These are phyloP conservation scores for Albophoma yamanashiensis DNA, from an alignment of 2,329 filamentous ascomycete species.

Conservation along the genomic window DNA sequence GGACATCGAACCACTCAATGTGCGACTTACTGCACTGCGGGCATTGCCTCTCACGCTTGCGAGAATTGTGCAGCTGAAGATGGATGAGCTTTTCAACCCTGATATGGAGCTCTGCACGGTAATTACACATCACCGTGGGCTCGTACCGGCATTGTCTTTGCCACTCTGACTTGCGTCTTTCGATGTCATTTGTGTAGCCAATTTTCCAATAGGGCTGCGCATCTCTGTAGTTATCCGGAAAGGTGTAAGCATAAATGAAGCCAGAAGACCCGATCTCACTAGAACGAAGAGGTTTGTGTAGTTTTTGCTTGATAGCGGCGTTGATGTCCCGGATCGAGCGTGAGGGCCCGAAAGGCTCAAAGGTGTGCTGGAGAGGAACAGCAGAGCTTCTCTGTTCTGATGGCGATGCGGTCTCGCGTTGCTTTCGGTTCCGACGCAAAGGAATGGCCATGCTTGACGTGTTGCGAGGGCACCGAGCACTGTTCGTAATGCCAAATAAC, in stretches of 20 bases:
- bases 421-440: not conserved
- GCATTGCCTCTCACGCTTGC: not conserved
- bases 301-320: not conserved
- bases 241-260: not conserved
- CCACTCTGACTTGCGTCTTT: not conserved
- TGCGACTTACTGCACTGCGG: not conserved
- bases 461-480: not conserved
- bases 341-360: not conserved
- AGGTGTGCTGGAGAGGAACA: not conserved
- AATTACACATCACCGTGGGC: not conserved
- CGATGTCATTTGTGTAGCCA: not conserved
- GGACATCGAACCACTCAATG: not conserved
- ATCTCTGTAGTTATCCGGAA: not conserved
- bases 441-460: not conserved
- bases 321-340: not conserved
- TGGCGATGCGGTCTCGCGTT: not conserved
- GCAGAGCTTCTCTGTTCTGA: not conserved
- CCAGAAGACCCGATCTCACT: not conserved
- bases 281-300: not conserved
- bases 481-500: not conserved
- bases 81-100: not conserved
- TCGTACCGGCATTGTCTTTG: not conserved
- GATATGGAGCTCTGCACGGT: not conserved
- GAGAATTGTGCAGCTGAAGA: not conserved
- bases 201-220: not conserved